A percentile compares a stretch with the other conserved stretches of the same genome.
Evolutionary conservation across 2,329 filamentous ascomycete species (phyloP).

Genomic region (Celoporthe dispersa): DNA sequence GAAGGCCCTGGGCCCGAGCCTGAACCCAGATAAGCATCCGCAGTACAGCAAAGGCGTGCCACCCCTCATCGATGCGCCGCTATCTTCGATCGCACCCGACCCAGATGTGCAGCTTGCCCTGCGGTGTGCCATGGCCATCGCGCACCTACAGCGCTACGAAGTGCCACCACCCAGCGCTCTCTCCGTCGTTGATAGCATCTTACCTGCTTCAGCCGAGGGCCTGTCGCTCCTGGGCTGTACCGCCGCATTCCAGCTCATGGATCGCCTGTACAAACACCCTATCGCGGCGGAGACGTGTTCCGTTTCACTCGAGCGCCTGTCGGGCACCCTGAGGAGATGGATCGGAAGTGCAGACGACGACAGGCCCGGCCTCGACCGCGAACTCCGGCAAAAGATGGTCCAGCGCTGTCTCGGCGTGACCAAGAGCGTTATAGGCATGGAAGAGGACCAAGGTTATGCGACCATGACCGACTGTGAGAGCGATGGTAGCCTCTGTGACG

Average conservation of each 20-base stretch:
- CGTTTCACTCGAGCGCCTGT: conserved; percentile 58
- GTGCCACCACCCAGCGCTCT: conserved; percentile 49
- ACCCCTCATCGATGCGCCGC: conserved; percentile 52
- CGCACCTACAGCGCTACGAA: conserved; percentile 56
- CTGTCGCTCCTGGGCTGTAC: conserved; percentile 65
- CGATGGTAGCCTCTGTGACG: conserved; percentile 31
- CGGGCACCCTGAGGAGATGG: conserved; percentile 64
- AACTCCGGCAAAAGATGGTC: conserved; percentile 58
- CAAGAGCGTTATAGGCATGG: conserved; percentile 63
- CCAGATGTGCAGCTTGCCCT: conserved; percentile 61
- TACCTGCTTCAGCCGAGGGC: conserved; percentile 45
- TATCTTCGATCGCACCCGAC: conserved; percentile 46
- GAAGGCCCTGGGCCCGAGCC: conserved; percentile 52
- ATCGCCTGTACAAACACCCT: conserved; percentile 52
- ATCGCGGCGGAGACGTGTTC: conserved; percentile 52
- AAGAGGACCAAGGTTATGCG: conserved; percentile 63
- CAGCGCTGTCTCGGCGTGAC: conserved; percentile 60
- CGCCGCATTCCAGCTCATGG: conserved; percentile 62
- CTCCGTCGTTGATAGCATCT: conserved; percentile 54
- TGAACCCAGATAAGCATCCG: conserved; percentile 41
- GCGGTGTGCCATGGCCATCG: conserved; percentile 63
- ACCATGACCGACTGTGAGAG: conserved; percentile 58
- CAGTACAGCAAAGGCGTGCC: conserved; percentile 38
- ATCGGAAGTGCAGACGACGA: conserved; percentile 58
- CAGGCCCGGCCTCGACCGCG: conserved; percentile 54